A percentile compares a stretch with the other conserved stretches of the same genome.
Evolutionary conservation across 441 rosid genomes (phyloP).

Genomic region (Raphanus hybrid): DNA sequence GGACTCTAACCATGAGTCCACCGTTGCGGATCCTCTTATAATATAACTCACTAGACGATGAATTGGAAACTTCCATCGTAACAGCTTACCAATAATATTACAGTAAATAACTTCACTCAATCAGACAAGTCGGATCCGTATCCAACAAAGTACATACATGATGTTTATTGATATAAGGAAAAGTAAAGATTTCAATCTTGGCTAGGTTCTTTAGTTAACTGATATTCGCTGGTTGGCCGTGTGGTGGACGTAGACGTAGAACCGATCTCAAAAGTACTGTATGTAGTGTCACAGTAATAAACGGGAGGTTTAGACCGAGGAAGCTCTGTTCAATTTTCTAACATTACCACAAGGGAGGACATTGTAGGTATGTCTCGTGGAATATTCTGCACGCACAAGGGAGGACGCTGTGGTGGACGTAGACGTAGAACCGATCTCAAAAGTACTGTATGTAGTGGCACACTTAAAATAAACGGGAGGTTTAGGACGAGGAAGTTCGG

Average conservation of each 20-base stretch:
- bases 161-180: too few species aligned
- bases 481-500: conserved; percentile 58
- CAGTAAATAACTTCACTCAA: too few species aligned
- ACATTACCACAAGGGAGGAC: conserved; percentile 59
- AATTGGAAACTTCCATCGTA: too few species aligned
- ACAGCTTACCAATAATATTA: too few species aligned
- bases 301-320: conserved; percentile 68
- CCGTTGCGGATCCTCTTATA: too few species aligned
- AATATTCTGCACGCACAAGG: conserved; percentile 63
- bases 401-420: not conserved
- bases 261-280: not conserved
- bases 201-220: too few species aligned
- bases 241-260: not conserved
- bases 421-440: not conserved
- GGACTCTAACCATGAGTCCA: too few species aligned
- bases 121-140: too few species aligned
- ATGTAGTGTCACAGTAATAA: not conserved
- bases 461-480: conserved; percentile 45
- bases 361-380: conserved; percentile 67
- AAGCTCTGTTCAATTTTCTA: conserved; percentile 55
- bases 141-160: too few species aligned
- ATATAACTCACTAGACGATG: too few species aligned
- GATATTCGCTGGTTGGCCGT: too few species aligned
- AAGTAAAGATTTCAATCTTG: too few species aligned
- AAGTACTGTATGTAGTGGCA: not conserved